Evolutionary conservation across 306 rosid species (phyloP).

Genomic region (Gastrolobium villosum): DNA sequence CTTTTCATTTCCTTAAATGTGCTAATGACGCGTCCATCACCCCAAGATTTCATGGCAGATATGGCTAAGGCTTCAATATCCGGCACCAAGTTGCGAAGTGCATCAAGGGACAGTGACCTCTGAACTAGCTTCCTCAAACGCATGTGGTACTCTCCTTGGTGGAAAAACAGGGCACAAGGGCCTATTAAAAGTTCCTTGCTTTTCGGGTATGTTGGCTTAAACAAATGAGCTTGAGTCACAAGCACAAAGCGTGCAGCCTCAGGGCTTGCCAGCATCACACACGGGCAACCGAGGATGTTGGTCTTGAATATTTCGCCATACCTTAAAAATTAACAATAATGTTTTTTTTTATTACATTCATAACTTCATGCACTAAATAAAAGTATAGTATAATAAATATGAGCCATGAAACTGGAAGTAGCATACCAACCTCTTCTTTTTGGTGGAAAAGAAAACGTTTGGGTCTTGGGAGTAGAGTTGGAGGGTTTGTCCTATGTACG

Average conservation of each 20-base stretch:
- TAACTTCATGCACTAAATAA: neutral
- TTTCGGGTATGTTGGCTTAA: slow-evolving; percentile 87
- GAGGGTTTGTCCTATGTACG: slow-evolving; percentile 85
- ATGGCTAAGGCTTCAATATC: slow-evolving; percentile 65
- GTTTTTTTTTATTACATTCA: slow-evolving; percentile 13
- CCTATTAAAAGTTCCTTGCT: slow-evolving; percentile 92
- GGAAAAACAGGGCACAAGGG: slow-evolving; percentile 83
- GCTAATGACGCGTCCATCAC: slow-evolving; percentile 59
- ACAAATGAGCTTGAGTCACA: slow-evolving; percentile 84
- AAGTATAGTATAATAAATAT: neutral
- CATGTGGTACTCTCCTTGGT: slow-evolving; percentile 75
- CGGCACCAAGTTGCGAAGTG: slow-evolving; percentile 68
- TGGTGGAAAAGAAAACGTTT: slow-evolving; percentile 69
- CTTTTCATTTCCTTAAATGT: slow-evolving; percentile 83
- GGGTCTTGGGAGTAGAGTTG: slow-evolving; percentile 86
- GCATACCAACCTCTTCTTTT: slow-evolving; percentile 70
- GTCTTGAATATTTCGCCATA: slow-evolving; percentile 94
- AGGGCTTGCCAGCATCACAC: slow-evolving; percentile 92
- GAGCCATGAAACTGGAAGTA: neutral
- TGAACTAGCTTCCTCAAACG: slow-evolving; percentile 81
- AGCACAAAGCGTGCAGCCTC: slow-evolving; percentile 86
- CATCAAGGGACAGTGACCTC: slow-evolving; percentile 58
- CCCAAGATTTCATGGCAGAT: slow-evolving; percentile 64
- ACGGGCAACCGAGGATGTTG: slow-evolving; percentile 79
- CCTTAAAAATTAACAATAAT: slow-evolving; percentile 51